phyloP scores from a whole-genome alignment of 306 rosid species.

The Dryas drummondii region DNA sequence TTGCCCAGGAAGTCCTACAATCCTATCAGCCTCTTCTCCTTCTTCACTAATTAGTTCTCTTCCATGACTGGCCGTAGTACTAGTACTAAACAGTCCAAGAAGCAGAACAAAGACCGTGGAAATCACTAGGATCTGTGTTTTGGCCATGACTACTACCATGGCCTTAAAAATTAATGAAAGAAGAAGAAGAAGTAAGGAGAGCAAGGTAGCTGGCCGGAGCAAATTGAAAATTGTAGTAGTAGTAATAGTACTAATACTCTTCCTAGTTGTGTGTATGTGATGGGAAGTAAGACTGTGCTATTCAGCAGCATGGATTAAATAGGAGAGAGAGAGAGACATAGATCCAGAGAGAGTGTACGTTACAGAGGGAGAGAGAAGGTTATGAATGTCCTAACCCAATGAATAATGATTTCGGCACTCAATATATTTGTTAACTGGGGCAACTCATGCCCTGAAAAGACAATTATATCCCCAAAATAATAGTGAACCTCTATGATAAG shows the following conservation, averaged over 20 bases:
- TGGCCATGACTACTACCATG: conserved; percentile 39
- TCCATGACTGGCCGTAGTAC: conserved; percentile 2
- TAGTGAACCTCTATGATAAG: neutral
- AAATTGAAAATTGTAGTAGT: too few species aligned
- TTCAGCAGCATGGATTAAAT: conserved; percentile 59
- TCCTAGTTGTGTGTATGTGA: conserved; percentile 36
- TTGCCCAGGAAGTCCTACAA: conserved; percentile 77
- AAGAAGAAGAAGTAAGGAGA: neutral
- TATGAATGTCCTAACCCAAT: neutral
- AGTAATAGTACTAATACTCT: neutral
- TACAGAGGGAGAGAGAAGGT: neutral
- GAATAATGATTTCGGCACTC: neutral
- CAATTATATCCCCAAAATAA: neutral
- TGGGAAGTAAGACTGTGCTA: conserved; percentile 36
- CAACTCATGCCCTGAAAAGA: neutral
- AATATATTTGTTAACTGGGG: neutral
- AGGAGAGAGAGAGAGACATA: conserved; percentile 41
- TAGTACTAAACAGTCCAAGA: conserved; percentile 10
- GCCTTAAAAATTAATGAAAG: conserved; percentile 21
- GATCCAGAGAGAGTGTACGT: too few species aligned
- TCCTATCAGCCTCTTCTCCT: conserved; percentile 59
- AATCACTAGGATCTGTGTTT: conserved; percentile 41
- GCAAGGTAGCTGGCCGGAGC: neutral
- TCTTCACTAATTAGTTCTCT: conserved; percentile 18
- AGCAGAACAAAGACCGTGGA: conserved; percentile 34